A percentile compares a stretch with the other conserved stretches of the same genome.
These are phyloP conservation scores for Cyathus striatus DNA, from an alignment of 768 basidiomycete species.

Conservation along the genomic window DNA sequence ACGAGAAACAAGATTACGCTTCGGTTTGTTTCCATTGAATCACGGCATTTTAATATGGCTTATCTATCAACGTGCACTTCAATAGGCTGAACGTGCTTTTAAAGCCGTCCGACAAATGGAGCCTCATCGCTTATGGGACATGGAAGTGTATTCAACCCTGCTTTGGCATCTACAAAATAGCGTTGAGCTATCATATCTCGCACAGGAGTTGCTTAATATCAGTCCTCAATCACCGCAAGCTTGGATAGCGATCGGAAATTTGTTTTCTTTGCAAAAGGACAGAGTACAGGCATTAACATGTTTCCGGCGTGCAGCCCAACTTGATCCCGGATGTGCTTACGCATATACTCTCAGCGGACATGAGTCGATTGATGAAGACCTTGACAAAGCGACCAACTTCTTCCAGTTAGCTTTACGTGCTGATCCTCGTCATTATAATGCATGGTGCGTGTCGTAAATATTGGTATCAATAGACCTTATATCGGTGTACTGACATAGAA, in stretches of 20 bases:
- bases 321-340: constrained; percentile 90
- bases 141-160: constrained; percentile 95
- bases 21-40: constrained; percentile 52
- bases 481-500: constrained; percentile 8
- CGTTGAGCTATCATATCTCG: constrained; percentile 84
- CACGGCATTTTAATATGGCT: constrained; percentile 9
- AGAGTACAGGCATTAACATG: constrained; percentile 89
- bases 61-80: constrained; percentile 18
- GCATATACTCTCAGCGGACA: constrained; percentile 96
- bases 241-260: constrained; percentile 96
- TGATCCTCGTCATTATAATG: constrained; percentile 94
- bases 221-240: constrained; percentile 79
- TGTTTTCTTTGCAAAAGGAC: constrained; percentile 94
- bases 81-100: constrained; percentile 88
- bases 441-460: constrained; percentile 65
- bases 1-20: constrained; percentile 85
- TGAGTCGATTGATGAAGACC: constrained; percentile 94
- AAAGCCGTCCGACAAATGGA: constrained; percentile 74
- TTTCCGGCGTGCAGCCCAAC: constrained; percentile 85
- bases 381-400: constrained; percentile 86
- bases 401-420: constrained; percentile 90
- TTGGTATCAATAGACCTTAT: constrained; percentile 7
- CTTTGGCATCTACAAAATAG: constrained; percentile 90
- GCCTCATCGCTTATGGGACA: constrained; percentile 86
- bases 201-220: constrained; percentile 87